Conservation (phyloP, 108 stramenopile species). For the Cyclotella atomus region DNA sequence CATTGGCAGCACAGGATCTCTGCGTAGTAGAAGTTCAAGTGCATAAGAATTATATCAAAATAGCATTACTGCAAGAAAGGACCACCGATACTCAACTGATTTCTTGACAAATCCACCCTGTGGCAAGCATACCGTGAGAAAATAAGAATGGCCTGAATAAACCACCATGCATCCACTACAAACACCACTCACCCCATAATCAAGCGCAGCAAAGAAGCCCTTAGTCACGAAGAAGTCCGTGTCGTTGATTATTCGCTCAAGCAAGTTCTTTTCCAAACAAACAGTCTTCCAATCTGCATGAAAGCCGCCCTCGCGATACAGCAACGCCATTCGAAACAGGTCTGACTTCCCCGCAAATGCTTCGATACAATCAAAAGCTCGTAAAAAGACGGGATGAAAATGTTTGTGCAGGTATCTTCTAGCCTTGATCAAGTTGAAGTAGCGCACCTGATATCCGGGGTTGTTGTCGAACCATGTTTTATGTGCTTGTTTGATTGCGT, state of each 20-base stretch:
- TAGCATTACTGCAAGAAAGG: not conserved
- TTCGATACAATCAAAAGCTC: slow-evolving; percentile 32
- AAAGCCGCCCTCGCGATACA: slow-evolving; percentile 46
- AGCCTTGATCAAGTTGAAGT: slow-evolving; percentile 6
- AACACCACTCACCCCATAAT: no score
- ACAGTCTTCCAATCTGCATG: slow-evolving; percentile 44
- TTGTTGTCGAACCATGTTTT: slow-evolving; percentile 14
- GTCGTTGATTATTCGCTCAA: not conserved
- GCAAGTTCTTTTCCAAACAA: not conserved
- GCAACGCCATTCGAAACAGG: slow-evolving; percentile 43
- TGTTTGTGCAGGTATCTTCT: slow-evolving; percentile 1
- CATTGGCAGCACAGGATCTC: slow-evolving; percentile 11
- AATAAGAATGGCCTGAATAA: not conserved
- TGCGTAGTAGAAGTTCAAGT: not conserved
- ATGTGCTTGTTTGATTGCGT: slow-evolving; percentile 9
- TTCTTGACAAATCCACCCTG: not conserved
- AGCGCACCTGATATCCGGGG: slow-evolving; percentile 18
- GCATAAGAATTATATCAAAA: not conserved
- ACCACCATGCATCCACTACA: no score
- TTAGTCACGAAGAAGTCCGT: not conserved
- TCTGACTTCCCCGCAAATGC: slow-evolving; percentile 41
- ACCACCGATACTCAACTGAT: not conserved
- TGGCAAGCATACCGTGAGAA: not conserved
- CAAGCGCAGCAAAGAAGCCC: not conserved
- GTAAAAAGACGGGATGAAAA: slow-evolving; percentile 29